Conservation (phyloP, 2,329 filamentous ascomycete species). For the Fusarium sp. region DNA sequence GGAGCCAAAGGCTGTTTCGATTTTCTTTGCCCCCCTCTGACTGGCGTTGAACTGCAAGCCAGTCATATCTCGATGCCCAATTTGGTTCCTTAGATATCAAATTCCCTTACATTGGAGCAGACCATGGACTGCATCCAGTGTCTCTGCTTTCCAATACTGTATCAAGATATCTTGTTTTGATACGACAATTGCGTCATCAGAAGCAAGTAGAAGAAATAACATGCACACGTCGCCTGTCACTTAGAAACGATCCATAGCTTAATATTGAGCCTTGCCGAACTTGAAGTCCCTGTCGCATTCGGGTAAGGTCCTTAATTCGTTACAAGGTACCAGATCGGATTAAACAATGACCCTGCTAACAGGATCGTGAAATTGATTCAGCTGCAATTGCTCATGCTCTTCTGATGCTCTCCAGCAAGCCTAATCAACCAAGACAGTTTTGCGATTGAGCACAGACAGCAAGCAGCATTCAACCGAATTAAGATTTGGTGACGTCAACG, state of each 20-base stretch:
- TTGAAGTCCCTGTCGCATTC: slow-evolving; percentile 8
- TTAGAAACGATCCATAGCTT: slow-evolving; percentile 15
- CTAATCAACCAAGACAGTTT: slow-evolving; percentile 1
- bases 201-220: neutral
- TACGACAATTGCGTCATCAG: slow-evolving; percentile 18
- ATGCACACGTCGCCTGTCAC: slow-evolving; percentile 1
- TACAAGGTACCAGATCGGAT: neutral
- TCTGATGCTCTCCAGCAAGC: neutral
- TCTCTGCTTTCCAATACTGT: neutral
- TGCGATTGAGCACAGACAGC: neutral
- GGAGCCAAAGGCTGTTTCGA: neutral
- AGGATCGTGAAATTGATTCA: neutral
- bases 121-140: neutral
- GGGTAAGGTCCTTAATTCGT: neutral
- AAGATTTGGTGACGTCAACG: slow-evolving; percentile 31
- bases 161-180: slow-evolving; percentile 9
- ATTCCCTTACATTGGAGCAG: neutral
- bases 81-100: neutral
- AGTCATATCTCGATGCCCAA: slow-evolving; percentile 4
- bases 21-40: neutral
- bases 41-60: neutral
- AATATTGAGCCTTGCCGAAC: slow-evolving; percentile 5
- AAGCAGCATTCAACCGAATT: neutral
- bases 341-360: neutral
- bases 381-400: neutral